Conservation (phyloP, 257 asterid genomes). For the Jacaranda copaia region DNA sequence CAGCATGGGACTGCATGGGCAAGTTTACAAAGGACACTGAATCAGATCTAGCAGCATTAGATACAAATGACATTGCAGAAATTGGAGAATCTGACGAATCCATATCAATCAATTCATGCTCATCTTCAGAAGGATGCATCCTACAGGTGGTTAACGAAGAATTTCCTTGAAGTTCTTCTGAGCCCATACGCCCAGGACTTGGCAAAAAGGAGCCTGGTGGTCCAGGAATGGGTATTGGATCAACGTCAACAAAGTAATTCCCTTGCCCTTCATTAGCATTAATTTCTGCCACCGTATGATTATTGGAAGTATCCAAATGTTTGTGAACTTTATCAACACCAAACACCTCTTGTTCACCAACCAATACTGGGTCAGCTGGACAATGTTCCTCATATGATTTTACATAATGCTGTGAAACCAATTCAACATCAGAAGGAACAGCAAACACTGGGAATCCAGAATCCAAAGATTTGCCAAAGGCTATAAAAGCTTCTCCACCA, state of each 20-base stretch:
- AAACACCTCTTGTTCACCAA: conserved; percentile 47
- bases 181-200: conserved; percentile 73
- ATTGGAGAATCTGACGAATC: conserved; percentile 67
- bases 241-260: conserved; percentile 62
- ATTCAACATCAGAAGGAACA: conserved; percentile 41
- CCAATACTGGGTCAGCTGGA: conserved; percentile 50
- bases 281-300: conserved; percentile 34
- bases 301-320: conserved; percentile 35
- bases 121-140: conserved; percentile 67
- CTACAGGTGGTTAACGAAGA: conserved; percentile 69
- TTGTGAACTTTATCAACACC: conserved; percentile 42
- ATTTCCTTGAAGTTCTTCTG: conserved; percentile 74
- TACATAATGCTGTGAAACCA: conserved; percentile 35
- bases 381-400: conserved; percentile 41
- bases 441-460: conserved; percentile 38
- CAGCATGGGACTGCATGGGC: conserved; percentile 34
- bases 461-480: conserved; percentile 45
- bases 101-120: conserved; percentile 54
- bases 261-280: conserved; percentile 51
- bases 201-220: conserved; percentile 92
- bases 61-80: conserved; percentile 57
- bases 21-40: conserved; percentile 44
- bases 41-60: conserved; percentile 54
- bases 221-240: conserved; percentile 82
- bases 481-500: conserved; percentile 40